Base-by-base conservation (phyloP, 2,329 filamentous ascomycete genomes). In the Juglanconis juglandina region DNA sequence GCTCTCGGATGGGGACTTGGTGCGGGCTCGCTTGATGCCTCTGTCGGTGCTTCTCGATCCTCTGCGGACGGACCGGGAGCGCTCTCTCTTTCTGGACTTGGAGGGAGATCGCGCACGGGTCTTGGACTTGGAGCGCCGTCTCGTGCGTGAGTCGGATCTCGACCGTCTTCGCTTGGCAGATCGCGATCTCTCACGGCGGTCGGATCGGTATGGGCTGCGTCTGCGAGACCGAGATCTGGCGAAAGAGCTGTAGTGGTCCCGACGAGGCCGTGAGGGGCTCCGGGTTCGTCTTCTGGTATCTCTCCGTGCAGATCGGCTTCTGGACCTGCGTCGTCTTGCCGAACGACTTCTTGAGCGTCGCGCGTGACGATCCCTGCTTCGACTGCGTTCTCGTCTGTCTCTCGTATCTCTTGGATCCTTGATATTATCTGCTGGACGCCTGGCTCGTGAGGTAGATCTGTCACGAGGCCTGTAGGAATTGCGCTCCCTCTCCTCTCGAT, bases 1-100 rank as follows among this genome's bases (percentile, higher is more conserved):
- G 17, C 41, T 57, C 47, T 62, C 57, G 1, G 76, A 75, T 35
- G 75, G 72, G 4, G 71, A 67, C 8, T 69, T 71, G 3, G 77
- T 77, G 34, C 77, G 77, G 32, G 81, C 81, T 24, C 77, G 76
- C 64, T 78, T 81, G 58, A 70, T 74, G 11, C 49, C 46, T 9
- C 75, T 74, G 37, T 77, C 74, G 7, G 48, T 57, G 33, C 64
- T 65, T n/a, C 71, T 67, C 11, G 61, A 63, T 42, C 42, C 58
- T 17, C 52, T 63, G 14, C 58, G 58, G 24, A 39, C 14, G 13
- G 61, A 63, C 6, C 58, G 51, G 9, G 61, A 63, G 10, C 58
- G 58, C 32, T 63, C 61, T 49, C 61, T 57, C 55, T 49, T 63
- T 42, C 42, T 63, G 17, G 61, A 61, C 10, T 41, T 60, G 5